Conservation (phyloP, 371 early-diverging fungal genomes). For the Apophysomyces ossiformis region DNA sequence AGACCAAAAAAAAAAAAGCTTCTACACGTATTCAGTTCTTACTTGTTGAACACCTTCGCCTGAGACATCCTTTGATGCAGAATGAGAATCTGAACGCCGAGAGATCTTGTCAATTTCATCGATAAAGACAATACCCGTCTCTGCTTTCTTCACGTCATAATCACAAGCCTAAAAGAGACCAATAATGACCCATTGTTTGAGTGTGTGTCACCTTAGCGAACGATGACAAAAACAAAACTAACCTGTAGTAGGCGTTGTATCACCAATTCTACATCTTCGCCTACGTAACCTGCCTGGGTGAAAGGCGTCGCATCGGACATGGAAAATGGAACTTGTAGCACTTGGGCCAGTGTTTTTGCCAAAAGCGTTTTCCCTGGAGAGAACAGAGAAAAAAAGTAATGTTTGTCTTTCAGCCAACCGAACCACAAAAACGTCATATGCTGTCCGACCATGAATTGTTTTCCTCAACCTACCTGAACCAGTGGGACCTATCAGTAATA, state of each 20-base stretch:
- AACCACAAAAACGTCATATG: not conserved
- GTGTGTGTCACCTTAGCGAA: not conserved
- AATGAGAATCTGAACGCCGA: conserved; percentile 73
- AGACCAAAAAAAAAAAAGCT: not conserved
- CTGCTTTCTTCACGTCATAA: conserved; percentile 85
- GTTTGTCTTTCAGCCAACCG: too few species aligned
- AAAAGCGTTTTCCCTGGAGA: conserved; percentile 77
- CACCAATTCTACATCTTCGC: conserved; percentile 93
- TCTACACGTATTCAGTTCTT: not conserved
- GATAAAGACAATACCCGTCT: conserved; percentile 91
- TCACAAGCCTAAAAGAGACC: conserved; percentile 67
- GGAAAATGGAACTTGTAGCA: conserved; percentile 89
- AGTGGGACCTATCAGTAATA: conserved; percentile 88
- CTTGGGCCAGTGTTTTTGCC: conserved; percentile 83
- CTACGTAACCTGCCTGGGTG: conserved; percentile 95
- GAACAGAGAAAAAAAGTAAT: not conserved
- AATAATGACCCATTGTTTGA: not conserved
- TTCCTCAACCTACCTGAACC: conserved; percentile 57
- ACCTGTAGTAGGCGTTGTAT: conserved; percentile 86
- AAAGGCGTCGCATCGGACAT: conserved; percentile 93
- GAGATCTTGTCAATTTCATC: conserved; percentile 95
- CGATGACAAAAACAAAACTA: not conserved
- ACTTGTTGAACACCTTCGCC: conserved; percentile 95
- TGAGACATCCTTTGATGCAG: conserved; percentile 87
- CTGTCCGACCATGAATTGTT: not conserved